A percentile compares a stretch with the other conserved stretches of the same genome.
phyloP scores from a whole-genome alignment of 345 rosid species.

The Pistacia vera region DNA sequence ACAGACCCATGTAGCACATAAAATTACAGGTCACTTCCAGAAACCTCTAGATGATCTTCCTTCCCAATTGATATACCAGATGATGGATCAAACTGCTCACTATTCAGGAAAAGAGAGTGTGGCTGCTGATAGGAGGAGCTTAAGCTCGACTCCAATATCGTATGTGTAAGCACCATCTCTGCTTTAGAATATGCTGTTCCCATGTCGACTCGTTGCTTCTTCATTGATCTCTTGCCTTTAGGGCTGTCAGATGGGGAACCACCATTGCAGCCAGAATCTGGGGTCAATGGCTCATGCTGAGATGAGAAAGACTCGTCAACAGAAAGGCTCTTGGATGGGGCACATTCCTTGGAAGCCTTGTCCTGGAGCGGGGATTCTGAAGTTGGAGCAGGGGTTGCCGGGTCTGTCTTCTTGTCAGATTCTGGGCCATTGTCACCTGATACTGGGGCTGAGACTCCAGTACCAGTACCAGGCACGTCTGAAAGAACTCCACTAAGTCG shows the following conservation, averaged over 20 bases:
- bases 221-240: constrained; percentile 56
- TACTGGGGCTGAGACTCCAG: constrained; percentile 39
- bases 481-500: constrained; percentile 72
- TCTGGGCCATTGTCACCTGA: constrained; percentile 53
- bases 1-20: constrained; percentile 3
- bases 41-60: constrained; percentile 54
- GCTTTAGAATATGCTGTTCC: constrained; percentile 45
- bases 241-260: constrained; percentile 65
- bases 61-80: constrained; percentile 46
- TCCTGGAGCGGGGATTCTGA: constrained; percentile 77
- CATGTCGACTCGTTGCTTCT: constrained; percentile 64
- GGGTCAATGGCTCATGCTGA: constrained; percentile 81
- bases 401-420: constrained; percentile 74
- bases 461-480: constrained; percentile 50
- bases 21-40: constrained; percentile 45
- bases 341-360: constrained; percentile 62
- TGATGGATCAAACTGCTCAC: constrained; percentile 56
- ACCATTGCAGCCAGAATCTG: constrained; percentile 72
- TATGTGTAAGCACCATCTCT: constrained; percentile 57
- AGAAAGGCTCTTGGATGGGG: constrained; percentile 73
- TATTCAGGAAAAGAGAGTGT: constrained; percentile 40
- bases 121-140: constrained; percentile 58
- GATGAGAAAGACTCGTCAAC: constrained; percentile 85
- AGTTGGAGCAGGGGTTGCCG: constrained; percentile 87
- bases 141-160: constrained; percentile 82